Evolutionary conservation across 1,284 basidiomycete species (phyloP), one percentile per base, ranked within the genome.

Genomic region (Ganoderma resinaceum): DNA sequence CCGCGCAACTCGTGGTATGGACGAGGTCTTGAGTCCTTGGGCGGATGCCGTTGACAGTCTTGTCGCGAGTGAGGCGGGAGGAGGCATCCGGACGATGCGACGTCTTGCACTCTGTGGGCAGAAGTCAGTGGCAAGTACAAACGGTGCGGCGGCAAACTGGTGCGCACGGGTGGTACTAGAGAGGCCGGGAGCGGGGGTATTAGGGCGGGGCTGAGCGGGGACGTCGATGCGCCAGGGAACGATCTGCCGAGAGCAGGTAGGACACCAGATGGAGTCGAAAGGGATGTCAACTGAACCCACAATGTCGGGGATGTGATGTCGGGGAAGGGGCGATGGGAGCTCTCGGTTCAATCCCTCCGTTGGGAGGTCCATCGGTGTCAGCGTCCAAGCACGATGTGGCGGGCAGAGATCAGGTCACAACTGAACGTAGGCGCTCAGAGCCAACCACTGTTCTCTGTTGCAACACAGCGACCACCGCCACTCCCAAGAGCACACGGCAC

Each of bases 201-300:
- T 67, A 31, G 80, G 77, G n/a, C 75, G 63, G 20, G 70, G 53
- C 23, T 76, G 76, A 65, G 86, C 75, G 52, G 86, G 80, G 68
- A 91, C 84, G 26, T 82, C 82, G 71, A 81, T 82, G 72, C 90
- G 89, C 76, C 91, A 91, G 33, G 92, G 92, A 33, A 87, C 81
- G 71, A 93, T 93, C 71, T 89, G 88, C 74, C 86, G 83, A 73
- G 88, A 85, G 82, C 92, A 93, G 74, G 86, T 86, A 61, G 90
- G 90, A 84, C 92, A 93, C 89, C 90, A 93, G 63, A 85, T 82
- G 70, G 88, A 84, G 81, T 91, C 82, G 79, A 79, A 85, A 74
- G 88, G 84, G 80, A 87, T 85, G 73, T 82, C 82, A 78, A 80
- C 81, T 70, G 75, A 43, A 67, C 73, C 73, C 74, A 78, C 75